phyloP scores from a whole-genome alignment of 73 alveolate genomes.

The Blepharisma japonicum region DNA sequence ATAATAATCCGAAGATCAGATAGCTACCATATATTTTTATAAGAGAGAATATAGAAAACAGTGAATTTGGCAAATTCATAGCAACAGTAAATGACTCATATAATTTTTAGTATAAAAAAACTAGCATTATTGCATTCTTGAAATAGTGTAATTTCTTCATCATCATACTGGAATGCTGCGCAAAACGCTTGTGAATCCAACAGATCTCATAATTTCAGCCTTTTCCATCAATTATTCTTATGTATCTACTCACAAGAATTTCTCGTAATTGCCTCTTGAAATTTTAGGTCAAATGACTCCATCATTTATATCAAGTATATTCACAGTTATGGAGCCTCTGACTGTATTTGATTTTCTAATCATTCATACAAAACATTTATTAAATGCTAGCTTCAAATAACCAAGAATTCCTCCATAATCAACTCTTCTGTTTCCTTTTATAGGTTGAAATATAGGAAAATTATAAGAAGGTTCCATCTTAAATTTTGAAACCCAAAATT shows the following conservation, averaged over 20 bases:
- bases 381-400: too few species aligned
- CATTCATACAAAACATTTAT: too few species aligned
- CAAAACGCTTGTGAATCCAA: constrained; percentile 66
- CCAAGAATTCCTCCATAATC: too few species aligned
- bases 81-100: constrained; percentile 69
- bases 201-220: constrained; percentile 49
- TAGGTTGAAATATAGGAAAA: neutral
- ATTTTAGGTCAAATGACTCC: constrained; percentile 57
- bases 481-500: too few species aligned
- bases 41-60: constrained; percentile 76
- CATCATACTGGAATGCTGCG: constrained; percentile 65
- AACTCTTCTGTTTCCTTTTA: neutral
- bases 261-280: constrained; percentile 43
- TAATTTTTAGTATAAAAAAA: constrained; percentile 61
- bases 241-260: constrained; percentile 55
- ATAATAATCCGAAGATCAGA: constrained; percentile 87
- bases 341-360: too few species aligned
- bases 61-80: constrained; percentile 64
- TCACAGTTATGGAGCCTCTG: constrained; percentile 80
- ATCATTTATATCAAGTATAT: constrained; percentile 62
- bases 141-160: constrained; percentile 65
- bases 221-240: constrained; percentile 69
- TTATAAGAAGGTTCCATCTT: neutral
- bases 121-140: constrained; percentile 82
- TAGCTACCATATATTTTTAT: constrained; percentile 69